These are phyloP conservation scores for Colletotrichum eleusines DNA, from an alignment of 2,329 filamentous ascomycete species.

Conservation along the genomic window DNA sequence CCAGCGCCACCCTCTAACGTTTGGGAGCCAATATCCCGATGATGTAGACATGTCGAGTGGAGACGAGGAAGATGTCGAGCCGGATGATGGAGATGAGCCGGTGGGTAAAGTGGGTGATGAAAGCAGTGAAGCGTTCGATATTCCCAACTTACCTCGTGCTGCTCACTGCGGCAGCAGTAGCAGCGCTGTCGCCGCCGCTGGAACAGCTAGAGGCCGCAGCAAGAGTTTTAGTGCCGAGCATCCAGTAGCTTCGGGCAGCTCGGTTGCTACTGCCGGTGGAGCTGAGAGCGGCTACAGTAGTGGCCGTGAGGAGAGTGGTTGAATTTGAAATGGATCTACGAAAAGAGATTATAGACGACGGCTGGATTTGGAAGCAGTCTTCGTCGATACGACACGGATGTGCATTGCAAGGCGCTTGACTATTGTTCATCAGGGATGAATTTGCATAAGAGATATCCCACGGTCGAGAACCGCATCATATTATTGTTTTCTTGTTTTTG, in stretches of 20 bases:
- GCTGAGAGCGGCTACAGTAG: constrained; percentile 55
- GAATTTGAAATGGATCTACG: background rate
- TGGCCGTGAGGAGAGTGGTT: constrained; percentile 49
- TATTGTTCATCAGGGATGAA: background rate
- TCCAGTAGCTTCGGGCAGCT: constrained; percentile 50
- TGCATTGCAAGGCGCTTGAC: constrained; percentile 23
- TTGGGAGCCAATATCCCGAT: constrained; percentile 55
- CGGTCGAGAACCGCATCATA: background rate
- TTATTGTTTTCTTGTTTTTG: background rate
- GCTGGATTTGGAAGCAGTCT: background rate
- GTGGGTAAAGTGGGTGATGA: constrained; percentile 15
- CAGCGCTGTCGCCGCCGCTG: constrained; percentile 52
- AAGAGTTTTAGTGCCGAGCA: constrained; percentile 50
- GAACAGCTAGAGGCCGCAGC: constrained; percentile 48
- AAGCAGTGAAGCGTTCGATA: constrained; percentile 32
- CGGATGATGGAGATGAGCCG: constrained; percentile 41
- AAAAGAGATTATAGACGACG: too few relatives aligned
- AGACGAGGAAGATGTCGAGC: constrained; percentile 50
- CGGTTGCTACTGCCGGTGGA: constrained; percentile 56
- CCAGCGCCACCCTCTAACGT: constrained; percentile 52
- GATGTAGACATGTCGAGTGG: constrained; percentile 56
- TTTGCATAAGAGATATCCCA: constrained; percentile 2
- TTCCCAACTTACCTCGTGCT: constrained; percentile 44
- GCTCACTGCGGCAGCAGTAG: constrained; percentile 41
- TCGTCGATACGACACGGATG: background rate